Evolutionary conservation across 495 filamentous ascomycete species (phyloP).

Genomic region (Beverwykella pulmonaria): DNA sequence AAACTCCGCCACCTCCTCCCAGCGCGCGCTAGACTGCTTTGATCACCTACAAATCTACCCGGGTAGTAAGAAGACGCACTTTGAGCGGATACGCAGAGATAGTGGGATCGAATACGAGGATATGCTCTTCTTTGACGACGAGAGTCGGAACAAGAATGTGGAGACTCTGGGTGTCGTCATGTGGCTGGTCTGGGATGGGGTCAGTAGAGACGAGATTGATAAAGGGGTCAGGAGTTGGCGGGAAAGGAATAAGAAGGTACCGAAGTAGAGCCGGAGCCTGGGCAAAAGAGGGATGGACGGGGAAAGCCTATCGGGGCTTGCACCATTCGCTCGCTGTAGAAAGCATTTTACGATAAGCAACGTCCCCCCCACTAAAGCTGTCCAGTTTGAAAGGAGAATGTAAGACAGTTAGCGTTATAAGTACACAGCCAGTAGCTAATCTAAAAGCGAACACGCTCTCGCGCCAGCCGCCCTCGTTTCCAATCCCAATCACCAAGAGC

Average conservation of each 20-base stretch:
- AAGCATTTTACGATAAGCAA: no score
- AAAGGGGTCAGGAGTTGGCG: constrained; percentile 81
- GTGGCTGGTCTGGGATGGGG: constrained; percentile 76
- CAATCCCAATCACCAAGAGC: no score
- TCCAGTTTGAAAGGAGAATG: no score
- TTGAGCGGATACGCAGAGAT: constrained; percentile 67
- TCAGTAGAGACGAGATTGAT: constrained; percentile 78
- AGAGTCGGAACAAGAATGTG: constrained; percentile 83
- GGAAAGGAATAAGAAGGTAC: constrained; percentile 55
- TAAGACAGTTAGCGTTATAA: no score
- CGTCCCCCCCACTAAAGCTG: no score
- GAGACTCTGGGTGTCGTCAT: constrained; percentile 78
- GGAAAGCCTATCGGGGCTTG: no score
- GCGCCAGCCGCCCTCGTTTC: no score
- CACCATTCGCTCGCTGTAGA: no score
- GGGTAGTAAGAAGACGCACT: constrained; percentile 82
- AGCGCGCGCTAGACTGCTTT: constrained; percentile 71
- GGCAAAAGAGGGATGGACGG: no score
- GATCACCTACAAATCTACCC: constrained; percentile 90
- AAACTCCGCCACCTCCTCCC: constrained; percentile 40
- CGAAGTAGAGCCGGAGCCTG: constrained; percentile 2
- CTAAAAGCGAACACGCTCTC: no score
- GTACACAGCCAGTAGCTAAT: no score
- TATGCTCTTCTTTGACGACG: constrained; percentile 97
- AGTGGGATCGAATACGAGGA: constrained; percentile 71